Conservation (phyloP, 768 basidiomycete genomes). For the Boletus tylopilopsis region DNA sequence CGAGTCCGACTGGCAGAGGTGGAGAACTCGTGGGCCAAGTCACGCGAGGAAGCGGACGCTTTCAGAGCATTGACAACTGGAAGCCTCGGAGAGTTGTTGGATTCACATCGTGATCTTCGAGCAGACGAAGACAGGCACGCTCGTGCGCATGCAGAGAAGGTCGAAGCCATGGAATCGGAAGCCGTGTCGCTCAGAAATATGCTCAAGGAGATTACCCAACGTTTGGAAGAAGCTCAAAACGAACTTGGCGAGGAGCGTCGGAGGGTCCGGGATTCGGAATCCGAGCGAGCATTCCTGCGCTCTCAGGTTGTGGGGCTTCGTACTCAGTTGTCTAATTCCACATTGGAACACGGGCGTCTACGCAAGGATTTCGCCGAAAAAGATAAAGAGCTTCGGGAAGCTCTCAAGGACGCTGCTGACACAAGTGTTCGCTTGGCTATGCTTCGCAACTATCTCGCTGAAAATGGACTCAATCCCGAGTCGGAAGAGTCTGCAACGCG, state of each 20-base stretch:
- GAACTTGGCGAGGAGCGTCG: conserved; percentile 67
- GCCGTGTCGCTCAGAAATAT: conserved; percentile 69
- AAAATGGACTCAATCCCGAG: conserved; percentile 78
- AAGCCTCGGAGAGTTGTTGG: conserved; percentile 80
- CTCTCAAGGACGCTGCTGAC: conserved; percentile 62
- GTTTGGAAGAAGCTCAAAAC: conserved; percentile 63
- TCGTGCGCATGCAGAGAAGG: conserved; percentile 78
- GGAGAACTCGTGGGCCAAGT: conserved; percentile 89
- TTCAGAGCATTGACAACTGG: conserved; percentile 84
- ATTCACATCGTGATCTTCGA: conserved; percentile 81
- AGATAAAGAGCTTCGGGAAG: conserved; percentile 63
- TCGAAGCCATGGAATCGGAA: conserved; percentile 78
- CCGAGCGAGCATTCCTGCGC: conserved; percentile 59
- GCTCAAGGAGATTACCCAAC: conserved; percentile 72
- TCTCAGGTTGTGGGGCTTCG: conserved; percentile 75
- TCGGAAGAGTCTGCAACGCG: conserved; percentile 53
- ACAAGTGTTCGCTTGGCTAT: conserved; percentile 69
- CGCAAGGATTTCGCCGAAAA: conserved; percentile 66
- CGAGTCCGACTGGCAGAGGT: conserved; percentile 67
- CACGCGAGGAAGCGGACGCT: conserved; percentile 89
- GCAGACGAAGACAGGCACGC: conserved; percentile 76
- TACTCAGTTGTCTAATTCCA: conserved; percentile 62
- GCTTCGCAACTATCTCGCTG: conserved; percentile 82
- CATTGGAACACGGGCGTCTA: conserved; percentile 64
- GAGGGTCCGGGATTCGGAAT: conserved; percentile 59